A percentile compares a stretch with the other conserved stretches of the same genome.
These are phyloP conservation scores for Phytophthora megakarya DNA, from an alignment of 352 stramenopile genomes.

Conservation along the genomic window DNA sequence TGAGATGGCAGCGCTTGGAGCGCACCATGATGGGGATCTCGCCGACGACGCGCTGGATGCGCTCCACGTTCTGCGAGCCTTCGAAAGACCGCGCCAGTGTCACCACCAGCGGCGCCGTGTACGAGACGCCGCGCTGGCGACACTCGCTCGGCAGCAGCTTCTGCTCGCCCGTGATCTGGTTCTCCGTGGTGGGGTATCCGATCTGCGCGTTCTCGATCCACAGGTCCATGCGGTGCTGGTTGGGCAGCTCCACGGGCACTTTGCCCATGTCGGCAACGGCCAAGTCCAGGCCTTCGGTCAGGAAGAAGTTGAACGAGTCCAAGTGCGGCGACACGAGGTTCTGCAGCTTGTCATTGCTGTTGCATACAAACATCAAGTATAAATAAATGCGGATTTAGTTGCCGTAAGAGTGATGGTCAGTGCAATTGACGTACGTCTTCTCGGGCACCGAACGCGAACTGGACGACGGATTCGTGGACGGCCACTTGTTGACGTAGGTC, in stretches of 20 bases:
- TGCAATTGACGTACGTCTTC: constrained; percentile 54
- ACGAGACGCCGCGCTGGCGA: constrained; percentile 96
- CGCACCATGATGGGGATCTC: constrained; percentile 98
- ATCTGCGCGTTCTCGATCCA: constrained; percentile 97
- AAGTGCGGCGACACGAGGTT: constrained; percentile 96
- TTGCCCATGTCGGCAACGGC: constrained; percentile 93
- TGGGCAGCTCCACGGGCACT: constrained; percentile 90
- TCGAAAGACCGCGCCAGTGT: constrained; percentile 88
- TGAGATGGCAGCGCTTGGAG: constrained; percentile 96
- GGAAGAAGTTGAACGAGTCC: constrained; percentile 98
- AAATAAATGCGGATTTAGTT: constrained; percentile 6
- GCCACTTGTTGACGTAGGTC: constrained; percentile 62
- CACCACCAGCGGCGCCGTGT: constrained; percentile 94
- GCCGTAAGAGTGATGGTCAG: constrained; percentile 25
- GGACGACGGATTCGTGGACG: constrained; percentile 83
- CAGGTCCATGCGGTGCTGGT: constrained; percentile 80
- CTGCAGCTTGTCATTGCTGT: constrained; percentile 81
- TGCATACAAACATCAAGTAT: constrained; percentile 19
- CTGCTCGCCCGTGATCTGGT: constrained; percentile 83
- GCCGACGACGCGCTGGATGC: constrained; percentile 89
- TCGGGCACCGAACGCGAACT: constrained; percentile 70
- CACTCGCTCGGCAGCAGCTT: constrained; percentile 95
- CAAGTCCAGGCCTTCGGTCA: constrained; percentile 93
- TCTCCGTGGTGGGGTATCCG: constrained; percentile 85
- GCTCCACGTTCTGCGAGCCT: constrained; percentile 82